phyloP scores from a whole-genome alignment of 805 yeast genomes.

The Ogataea siamensis region DNA sequence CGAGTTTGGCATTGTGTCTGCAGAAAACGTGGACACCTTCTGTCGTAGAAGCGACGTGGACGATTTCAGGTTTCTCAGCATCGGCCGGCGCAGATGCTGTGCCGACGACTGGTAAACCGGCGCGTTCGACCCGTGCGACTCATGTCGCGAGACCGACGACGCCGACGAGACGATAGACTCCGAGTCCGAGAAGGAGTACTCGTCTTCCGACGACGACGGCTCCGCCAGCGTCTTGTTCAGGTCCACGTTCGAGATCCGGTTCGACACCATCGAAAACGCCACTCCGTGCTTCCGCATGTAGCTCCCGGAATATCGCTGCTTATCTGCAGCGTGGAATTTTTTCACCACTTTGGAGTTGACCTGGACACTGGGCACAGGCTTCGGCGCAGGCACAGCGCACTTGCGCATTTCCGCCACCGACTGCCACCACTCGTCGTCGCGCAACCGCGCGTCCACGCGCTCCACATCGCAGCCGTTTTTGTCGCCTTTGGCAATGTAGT shows the following conservation, averaged over 20 bases:
- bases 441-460: conserved; percentile 49
- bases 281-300: conserved; percentile 75
- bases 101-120: conserved; percentile 14
- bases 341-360: conserved; percentile 26
- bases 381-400: conserved; percentile 3
- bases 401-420: conserved; percentile 59
- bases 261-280: conserved; percentile 73
- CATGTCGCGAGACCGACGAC: conserved; percentile 17
- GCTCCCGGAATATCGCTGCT: conserved; percentile 52
- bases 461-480: conserved; percentile 37
- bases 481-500: conserved; percentile 73
- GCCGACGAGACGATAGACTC: conserved; percentile 25
- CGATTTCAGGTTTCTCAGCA: conserved; percentile 22
- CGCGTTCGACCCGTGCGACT: neutral
- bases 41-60: conserved; percentile 20
- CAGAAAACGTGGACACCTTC: conserved; percentile 41
- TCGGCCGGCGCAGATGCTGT: conserved; percentile 24
- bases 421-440: conserved; percentile 84
- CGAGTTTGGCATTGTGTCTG: conserved; percentile 69
- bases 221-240: conserved; percentile 25
- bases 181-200: conserved; percentile 22
- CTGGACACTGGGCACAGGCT: conserved; percentile 20
- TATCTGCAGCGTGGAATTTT: conserved; percentile 33
- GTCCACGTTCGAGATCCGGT: conserved; percentile 40
- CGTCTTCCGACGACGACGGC: conserved; percentile 28